Conservation (phyloP, 768 basidiomycete genomes). For the Trametes coccinea region DNA sequence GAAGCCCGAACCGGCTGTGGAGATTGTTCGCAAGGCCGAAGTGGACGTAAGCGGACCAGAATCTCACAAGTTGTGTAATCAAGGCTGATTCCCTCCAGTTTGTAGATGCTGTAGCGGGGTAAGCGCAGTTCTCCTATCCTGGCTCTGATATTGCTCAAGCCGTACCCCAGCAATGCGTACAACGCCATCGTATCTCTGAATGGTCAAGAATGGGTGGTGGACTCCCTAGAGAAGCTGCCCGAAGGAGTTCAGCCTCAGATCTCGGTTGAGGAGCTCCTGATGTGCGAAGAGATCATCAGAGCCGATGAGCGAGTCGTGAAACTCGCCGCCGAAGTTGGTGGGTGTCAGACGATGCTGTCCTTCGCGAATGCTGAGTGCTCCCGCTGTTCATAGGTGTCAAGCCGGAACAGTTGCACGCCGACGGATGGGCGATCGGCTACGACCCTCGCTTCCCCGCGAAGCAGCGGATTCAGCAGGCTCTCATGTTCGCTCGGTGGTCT, state of each 20-base stretch:
- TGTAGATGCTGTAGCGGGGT: conserved; percentile 77
- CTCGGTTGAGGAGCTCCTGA: conserved; percentile 77
- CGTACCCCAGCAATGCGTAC: conserved; percentile 43
- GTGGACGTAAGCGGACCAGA: conserved; percentile 56
- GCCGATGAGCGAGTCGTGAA: conserved; percentile 64
- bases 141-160: conserved; percentile 16
- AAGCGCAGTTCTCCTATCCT: conserved; percentile 19
- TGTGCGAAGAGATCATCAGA: conserved; percentile 71
- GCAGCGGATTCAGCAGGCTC: conserved; percentile 75
- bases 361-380: background rate
- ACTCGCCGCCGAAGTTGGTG: conserved; percentile 78
- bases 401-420: conserved; percentile 71
- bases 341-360: conserved; percentile 1
- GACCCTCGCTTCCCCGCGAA: conserved; percentile 80
- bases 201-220: conserved; percentile 59
- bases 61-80: background rate
- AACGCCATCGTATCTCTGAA: conserved; percentile 57
- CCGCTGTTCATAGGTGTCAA: conserved; percentile 49
- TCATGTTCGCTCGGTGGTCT: conserved; percentile 74
- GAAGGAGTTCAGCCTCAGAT: conserved; percentile 80
- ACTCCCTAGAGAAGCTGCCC: conserved; percentile 56
- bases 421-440: conserved; percentile 91
- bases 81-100: conserved; percentile 47
- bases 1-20: conserved; percentile 48
- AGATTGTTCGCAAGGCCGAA: conserved; percentile 72